These are phyloP conservation scores for Candida patagonica DNA, from an alignment of 805 yeast species.

Conservation along the genomic window DNA sequence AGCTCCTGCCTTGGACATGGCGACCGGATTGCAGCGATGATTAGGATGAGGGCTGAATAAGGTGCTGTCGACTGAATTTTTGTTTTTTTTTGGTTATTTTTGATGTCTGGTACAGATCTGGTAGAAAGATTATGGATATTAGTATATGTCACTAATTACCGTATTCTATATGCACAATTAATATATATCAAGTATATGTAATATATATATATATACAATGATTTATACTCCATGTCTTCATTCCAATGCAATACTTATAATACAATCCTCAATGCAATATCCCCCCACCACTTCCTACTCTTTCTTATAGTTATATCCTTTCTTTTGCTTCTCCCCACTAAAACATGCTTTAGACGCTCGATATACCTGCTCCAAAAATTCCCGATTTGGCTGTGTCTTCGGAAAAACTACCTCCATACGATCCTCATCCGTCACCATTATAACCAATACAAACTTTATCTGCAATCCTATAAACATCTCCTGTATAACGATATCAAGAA, in stretches of 20 bases:
- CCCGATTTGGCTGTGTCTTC: constrained; percentile 12
- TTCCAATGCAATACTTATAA: too few relatives aligned
- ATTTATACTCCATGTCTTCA: too few relatives aligned
- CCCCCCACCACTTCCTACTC: background rate
- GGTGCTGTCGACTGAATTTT: constrained; percentile 12
- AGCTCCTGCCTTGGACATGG: constrained; percentile 21
- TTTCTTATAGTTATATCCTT: background rate
- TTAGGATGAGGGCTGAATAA: constrained; percentile 6
- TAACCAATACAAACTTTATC: constrained; percentile 55
- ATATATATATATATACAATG: too few relatives aligned
- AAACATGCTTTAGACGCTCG: constrained; percentile 9
- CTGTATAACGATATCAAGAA: constrained; percentile 60
- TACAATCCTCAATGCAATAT: too few relatives aligned
- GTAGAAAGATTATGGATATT: too few relatives aligned
- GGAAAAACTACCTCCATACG: constrained; percentile 27
- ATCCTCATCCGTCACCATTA: constrained; percentile 38
- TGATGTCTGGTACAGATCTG: too few relatives aligned
- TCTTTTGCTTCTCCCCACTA: background rate
- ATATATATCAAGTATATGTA: too few relatives aligned
- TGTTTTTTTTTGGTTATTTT: too few relatives aligned
- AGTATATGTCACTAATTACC: too few relatives aligned
- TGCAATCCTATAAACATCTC: constrained; percentile 67
- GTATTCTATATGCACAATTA: too few relatives aligned
- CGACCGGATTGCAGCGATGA: constrained; percentile 20
- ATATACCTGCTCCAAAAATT: constrained; percentile 16